A percentile compares a stretch with the other conserved stretches of the same genome.
phyloP scores from a whole-genome alignment of 495 filamentous ascomycete genomes.

The Pseudevernia furfuracea region DNA sequence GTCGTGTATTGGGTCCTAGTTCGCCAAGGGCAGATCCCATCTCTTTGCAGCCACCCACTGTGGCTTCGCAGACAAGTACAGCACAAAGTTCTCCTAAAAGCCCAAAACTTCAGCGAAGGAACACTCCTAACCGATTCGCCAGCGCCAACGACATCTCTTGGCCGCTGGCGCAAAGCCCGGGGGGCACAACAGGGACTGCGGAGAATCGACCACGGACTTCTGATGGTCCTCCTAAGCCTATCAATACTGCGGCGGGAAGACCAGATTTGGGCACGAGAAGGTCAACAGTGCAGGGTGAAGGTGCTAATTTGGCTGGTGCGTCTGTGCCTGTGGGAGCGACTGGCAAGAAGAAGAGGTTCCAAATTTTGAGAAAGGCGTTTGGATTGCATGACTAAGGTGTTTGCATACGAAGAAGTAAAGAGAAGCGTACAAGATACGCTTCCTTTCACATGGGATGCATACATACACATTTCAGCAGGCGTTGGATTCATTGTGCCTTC shows the following conservation, averaged over 20 bases:
- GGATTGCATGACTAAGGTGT: conserved; percentile 34
- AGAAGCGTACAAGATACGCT: conserved; percentile 3
- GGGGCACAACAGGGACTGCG: conserved; percentile 8
- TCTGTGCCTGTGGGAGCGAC: conserved; percentile 31
- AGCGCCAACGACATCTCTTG: conserved; percentile 22
- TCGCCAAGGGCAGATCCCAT: conserved; percentile 24
- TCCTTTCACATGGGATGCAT: conserved; percentile 1
- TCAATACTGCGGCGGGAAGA: conserved; percentile 3
- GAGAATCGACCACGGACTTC: conserved; percentile 19
- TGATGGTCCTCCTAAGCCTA: conserved; percentile 12
- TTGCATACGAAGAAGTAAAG: background rate
- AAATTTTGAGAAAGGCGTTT: conserved; percentile 42
- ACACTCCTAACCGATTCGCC: conserved; percentile 18
- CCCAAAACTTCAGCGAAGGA: conserved; percentile 25
- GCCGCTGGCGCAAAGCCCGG: conserved; percentile 20
- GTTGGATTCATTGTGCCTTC: background rate
- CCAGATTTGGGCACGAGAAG: conserved; percentile 24
- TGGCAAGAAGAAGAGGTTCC: conserved; percentile 46
- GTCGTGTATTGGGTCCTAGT: conserved; percentile 7
- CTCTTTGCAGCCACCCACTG: conserved; percentile 16
- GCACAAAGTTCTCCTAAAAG: conserved; percentile 21
- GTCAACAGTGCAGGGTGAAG: conserved; percentile 25
- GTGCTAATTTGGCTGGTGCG: conserved; percentile 27
- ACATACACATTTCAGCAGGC: conserved; percentile 4
- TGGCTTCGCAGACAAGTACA: conserved; percentile 15